These are phyloP conservation scores for Aristolochia fimbriata DNA, from an alignment of 164 flowering plant species.

Conservation along the genomic window DNA sequence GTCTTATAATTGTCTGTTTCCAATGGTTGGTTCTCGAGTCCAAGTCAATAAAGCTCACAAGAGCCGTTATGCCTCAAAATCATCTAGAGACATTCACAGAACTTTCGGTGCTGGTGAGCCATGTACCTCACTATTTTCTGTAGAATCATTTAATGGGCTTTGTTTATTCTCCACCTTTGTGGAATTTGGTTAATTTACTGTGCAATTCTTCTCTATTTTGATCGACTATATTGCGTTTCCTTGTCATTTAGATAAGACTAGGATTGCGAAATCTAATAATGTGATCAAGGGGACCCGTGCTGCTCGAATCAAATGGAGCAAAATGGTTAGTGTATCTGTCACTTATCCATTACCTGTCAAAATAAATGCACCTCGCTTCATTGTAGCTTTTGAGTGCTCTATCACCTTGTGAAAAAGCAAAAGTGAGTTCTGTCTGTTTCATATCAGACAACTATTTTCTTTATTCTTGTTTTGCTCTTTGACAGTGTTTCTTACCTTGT, in stretches of 20 bases:
- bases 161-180: background rate
- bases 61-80: slow-evolving; percentile 19
- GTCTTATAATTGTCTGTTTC: background rate
- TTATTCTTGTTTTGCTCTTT: too few relatives aligned
- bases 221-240: background rate
- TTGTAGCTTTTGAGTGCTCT: too few relatives aligned
- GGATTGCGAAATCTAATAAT: slow-evolving; percentile 49
- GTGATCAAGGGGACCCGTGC: slow-evolving; percentile 39
- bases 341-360: too few relatives aligned
- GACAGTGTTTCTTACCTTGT: too few relatives aligned
- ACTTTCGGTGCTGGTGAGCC: slow-evolving; percentile 46
- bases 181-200: background rate
- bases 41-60: slow-evolving; percentile 47
- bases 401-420: too few relatives aligned
- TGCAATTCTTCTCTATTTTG: background rate
- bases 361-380: too few relatives aligned
- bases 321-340: slow-evolving; percentile 39
- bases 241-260: slow-evolving; percentile 35
- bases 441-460: too few relatives aligned
- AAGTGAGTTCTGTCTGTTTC: too few relatives aligned
- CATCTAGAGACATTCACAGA: slow-evolving; percentile 71
- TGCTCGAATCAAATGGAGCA: slow-evolving; percentile 66
- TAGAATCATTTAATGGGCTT: background rate
- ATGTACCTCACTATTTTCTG: background rate
- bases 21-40: slow-evolving; percentile 58